These are phyloP conservation scores for Zea luxurians DNA, from an alignment of 176 grass and related monocot species.

Conservation along the genomic window DNA sequence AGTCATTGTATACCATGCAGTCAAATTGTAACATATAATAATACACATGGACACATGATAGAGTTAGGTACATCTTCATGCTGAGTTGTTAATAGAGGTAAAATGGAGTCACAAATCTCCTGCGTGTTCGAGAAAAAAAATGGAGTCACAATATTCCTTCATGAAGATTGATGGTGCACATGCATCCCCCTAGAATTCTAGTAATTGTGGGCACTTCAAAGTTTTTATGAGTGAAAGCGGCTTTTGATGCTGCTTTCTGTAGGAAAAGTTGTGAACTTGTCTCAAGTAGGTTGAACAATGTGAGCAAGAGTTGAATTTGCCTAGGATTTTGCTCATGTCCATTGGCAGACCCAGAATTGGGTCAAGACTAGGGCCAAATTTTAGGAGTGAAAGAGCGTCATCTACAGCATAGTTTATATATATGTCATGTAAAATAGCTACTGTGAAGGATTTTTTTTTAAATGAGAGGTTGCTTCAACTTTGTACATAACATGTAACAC, in stretches of 20 bases:
- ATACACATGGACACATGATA: not conserved
- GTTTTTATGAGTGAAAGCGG: not conserved
- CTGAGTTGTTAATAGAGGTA: not conserved
- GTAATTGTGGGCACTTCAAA: not conserved
- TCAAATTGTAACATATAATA: not conserved
- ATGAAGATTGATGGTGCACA: not conserved
- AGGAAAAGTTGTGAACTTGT: slow-evolving; percentile 27
- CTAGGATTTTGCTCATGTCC: not conserved
- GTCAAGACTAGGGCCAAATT: too few relatives aligned
- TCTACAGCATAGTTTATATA: too few relatives aligned
- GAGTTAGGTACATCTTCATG: not conserved
- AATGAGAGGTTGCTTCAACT: too few relatives aligned
- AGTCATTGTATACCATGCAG: slow-evolving; percentile 11
- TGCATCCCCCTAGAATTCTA: not conserved
- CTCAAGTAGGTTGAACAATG: slow-evolving; percentile 21
- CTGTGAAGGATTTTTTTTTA: too few relatives aligned
- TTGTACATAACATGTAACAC: not conserved
- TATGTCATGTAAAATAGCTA: too few relatives aligned
- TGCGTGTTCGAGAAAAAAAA: not conserved
- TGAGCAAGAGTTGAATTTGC: slow-evolving; percentile 28
- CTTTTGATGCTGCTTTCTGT: slow-evolving; percentile 19
- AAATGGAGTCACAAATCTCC: not conserved
- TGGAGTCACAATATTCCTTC: not conserved
- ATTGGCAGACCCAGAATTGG: too few relatives aligned
- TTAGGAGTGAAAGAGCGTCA: too few relatives aligned